Conservation (phyloP, 176 grass and related monocot genomes). For the Stipa capillata region DNA sequence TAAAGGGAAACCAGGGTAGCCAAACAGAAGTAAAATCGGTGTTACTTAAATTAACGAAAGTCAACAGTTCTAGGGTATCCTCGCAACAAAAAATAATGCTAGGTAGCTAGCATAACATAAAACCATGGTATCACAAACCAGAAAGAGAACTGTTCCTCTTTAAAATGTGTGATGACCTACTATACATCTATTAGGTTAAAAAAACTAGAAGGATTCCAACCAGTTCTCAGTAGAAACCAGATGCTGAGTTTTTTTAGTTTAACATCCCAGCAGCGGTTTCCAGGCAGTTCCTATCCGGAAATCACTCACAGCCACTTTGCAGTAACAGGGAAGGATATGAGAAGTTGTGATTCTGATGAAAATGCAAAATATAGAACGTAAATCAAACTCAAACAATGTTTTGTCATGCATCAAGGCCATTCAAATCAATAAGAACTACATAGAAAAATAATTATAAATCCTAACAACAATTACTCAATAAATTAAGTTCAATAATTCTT, state of each 20-base stretch:
- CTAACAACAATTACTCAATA: background rate
- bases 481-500: background rate
- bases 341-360: background rate
- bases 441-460: background rate
- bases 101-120: background rate
- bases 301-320: background rate
- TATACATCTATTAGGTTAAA: background rate
- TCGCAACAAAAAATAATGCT: background rate
- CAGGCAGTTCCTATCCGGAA: background rate
- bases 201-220: background rate
- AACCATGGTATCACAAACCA: background rate
- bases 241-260: background rate
- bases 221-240: background rate
- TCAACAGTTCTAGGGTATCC: background rate
- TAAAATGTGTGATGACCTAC: background rate
- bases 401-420: background rate
- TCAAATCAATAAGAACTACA: background rate
- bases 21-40: too few relatives aligned
- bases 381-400: background rate
- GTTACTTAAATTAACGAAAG: background rate
- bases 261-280: background rate
- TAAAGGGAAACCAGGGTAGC: background rate
- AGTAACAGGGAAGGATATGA: background rate
- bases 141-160: background rate
- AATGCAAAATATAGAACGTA: background rate